Conservation (phyloP, 2,329 filamentous ascomycete species). For the Claviceps sp. region DNA sequence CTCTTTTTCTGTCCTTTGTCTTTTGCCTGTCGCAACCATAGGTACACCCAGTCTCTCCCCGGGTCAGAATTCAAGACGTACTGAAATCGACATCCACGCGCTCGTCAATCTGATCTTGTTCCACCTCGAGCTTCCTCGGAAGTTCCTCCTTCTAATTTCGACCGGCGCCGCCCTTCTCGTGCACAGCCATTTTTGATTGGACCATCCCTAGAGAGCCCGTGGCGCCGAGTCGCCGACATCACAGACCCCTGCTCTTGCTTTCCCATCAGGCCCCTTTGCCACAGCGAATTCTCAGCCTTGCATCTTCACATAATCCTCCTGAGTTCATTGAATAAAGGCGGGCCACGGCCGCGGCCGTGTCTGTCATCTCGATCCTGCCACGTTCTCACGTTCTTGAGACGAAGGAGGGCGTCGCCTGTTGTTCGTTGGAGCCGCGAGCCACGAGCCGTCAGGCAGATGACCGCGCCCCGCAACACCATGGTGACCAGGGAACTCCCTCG, state of each 20-base stretch:
- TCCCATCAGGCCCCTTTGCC: background rate
- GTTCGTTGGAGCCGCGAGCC: background rate
- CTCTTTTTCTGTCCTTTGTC: background rate
- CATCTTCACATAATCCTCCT: background rate
- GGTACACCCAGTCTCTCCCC: background rate
- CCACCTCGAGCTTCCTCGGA: background rate
- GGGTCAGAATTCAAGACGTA: background rate
- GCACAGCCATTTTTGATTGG: background rate
- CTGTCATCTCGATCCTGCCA: background rate
- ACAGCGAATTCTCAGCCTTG: background rate
- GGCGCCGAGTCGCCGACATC: background rate
- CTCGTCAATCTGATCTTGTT: background rate
- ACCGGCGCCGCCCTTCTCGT: background rate
- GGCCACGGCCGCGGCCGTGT: background rate
- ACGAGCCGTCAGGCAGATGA: background rate
- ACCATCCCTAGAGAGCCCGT: background rate
- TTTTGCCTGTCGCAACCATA: background rate
- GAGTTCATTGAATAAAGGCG: background rate
- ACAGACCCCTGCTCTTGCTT: background rate
- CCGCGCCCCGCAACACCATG: conserved; percentile 9
- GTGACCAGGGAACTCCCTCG: conserved; percentile 34
- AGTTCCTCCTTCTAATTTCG: background rate
- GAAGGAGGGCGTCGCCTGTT: background rate
- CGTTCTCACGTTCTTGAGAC: background rate
- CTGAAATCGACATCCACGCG: background rate